Evolutionary conservation across 179 eudicot genomes (phyloP).

Genomic region (Beta corolliflora): DNA sequence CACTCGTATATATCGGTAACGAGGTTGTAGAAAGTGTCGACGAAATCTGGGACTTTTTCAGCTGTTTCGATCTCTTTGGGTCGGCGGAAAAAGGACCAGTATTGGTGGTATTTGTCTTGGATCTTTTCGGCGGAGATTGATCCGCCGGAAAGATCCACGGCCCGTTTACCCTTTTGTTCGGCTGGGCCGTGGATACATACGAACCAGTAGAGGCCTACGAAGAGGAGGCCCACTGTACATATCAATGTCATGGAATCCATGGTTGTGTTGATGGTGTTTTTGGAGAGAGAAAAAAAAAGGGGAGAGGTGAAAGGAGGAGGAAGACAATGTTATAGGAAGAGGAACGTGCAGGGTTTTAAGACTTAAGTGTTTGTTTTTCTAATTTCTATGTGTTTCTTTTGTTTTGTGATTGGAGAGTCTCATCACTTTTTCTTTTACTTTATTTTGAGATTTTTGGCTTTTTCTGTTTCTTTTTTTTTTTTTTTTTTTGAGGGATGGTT

Average conservation of each 20-base stretch:
- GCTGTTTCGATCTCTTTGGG: slow-evolving; percentile 77
- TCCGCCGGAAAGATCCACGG: slow-evolving; percentile 79
- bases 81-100: slow-evolving; percentile 87
- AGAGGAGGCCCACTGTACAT: slow-evolving; percentile 51
- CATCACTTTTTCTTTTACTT: not conserved
- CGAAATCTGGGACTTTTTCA: slow-evolving; percentile 84
- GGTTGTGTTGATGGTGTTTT: too few relatives aligned
- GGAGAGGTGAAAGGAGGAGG: not conserved
- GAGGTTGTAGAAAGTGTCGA: slow-evolving; percentile 86
- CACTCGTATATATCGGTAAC: slow-evolving; percentile 96
- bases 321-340: not conserved
- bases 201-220: slow-evolving; percentile 82
- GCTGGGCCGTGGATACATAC: slow-evolving; percentile 73
- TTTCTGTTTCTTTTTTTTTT: not conserved
- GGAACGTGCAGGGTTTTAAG: not conserved
- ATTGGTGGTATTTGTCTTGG: slow-evolving; percentile 68
- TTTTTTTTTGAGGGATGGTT: too few relatives aligned
- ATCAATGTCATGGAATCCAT: slow-evolving; percentile 59
- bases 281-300: not conserved
- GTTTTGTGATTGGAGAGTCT: not conserved
- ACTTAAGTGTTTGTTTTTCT: not conserved
- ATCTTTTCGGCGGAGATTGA: slow-evolving; percentile 64
- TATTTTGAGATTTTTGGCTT: not conserved
- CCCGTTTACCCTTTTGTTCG: slow-evolving; percentile 80
- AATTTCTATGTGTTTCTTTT: not conserved